A percentile compares a stretch with the other conserved stretches of the same genome.
Conservation (phyloP, 768 basidiomycete species). For the Butyriboletus loyo region DNA sequence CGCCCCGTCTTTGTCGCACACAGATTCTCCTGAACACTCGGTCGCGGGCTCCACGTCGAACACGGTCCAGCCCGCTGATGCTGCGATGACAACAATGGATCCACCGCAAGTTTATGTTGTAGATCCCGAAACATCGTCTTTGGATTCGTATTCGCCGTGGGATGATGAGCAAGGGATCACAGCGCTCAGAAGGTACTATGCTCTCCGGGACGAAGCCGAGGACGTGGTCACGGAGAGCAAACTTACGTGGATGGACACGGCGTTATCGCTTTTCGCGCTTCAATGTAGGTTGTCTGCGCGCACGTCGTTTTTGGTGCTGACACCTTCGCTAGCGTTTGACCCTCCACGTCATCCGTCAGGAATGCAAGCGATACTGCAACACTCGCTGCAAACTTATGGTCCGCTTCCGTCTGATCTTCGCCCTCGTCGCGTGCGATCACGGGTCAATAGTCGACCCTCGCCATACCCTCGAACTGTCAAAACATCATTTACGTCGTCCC, state of each 20-base stretch:
- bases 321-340: constrained; percentile 52
- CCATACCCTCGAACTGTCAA: constrained; percentile 65
- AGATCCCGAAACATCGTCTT: constrained; percentile 51
- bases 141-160: constrained; percentile 49
- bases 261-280: constrained; percentile 67
- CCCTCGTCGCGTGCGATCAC: constrained; percentile 57
- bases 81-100: constrained; percentile 23
- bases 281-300: constrained; percentile 54
- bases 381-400: constrained; percentile 67
- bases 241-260: constrained; percentile 64
- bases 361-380: constrained; percentile 71
- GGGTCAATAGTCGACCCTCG: constrained; percentile 68
- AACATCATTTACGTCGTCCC: constrained; percentile 39
- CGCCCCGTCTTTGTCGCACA: constrained; percentile 30
- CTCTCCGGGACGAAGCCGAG: constrained; percentile 65
- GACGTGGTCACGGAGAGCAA: constrained; percentile 65
- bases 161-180: constrained; percentile 68
- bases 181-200: constrained; percentile 63
- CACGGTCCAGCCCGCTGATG: constrained; percentile 18
- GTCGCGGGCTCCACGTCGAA: constrained; percentile 28
- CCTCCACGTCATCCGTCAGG: constrained; percentile 61
- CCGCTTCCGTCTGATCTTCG: constrained; percentile 74
- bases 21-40: constrained; percentile 25
- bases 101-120: constrained; percentile 51
- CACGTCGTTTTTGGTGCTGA: not conserved